A percentile compares a stretch with the other conserved stretches of the same genome.
Conservation (phyloP, 2,329 filamentous ascomycete genomes). For the Exophiala alcalophila region DNA sequence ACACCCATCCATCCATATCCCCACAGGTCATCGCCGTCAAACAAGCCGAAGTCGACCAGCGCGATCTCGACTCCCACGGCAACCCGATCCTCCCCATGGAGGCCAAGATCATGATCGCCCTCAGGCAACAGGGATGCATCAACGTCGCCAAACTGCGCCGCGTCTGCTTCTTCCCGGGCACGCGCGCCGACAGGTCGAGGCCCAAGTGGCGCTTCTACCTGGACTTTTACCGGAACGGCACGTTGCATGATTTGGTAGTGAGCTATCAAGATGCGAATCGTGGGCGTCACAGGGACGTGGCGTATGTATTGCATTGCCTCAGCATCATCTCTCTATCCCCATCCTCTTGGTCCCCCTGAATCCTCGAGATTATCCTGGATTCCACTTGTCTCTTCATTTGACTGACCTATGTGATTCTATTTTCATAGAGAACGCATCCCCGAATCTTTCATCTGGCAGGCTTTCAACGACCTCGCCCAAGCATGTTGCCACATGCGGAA, state of each 20-base stretch:
- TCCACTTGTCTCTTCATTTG: too few relatives aligned
- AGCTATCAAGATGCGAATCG: constrained; percentile 14
- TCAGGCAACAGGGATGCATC: constrained; percentile 14
- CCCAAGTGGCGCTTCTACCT: constrained; percentile 21
- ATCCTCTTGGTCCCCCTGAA: too few relatives aligned
- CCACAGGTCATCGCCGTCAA: constrained; percentile 21
- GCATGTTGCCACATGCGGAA: constrained; percentile 19
- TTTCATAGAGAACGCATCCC: constrained; percentile 15
- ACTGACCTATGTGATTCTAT: too few relatives aligned
- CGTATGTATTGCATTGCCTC: too few relatives aligned
- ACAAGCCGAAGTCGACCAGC: constrained; percentile 12
- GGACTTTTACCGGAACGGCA: constrained; percentile 17
- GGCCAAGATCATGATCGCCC: constrained; percentile 13
- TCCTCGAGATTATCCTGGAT: too few relatives aligned
- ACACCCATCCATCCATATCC: too few relatives aligned
- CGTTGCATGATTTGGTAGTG: constrained; percentile 12
- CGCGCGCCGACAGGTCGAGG: too few relatives aligned
- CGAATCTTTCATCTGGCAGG: constrained; percentile 26
- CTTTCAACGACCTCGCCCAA: constrained; percentile 17
- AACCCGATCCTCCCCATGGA: constrained; percentile 15
- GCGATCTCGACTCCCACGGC: constrained; percentile 11
- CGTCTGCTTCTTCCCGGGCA: constrained; percentile 10
- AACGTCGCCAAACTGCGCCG: constrained; percentile 13
- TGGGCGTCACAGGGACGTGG: too few relatives aligned
- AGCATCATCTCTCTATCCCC: too few relatives aligned